Evolutionary conservation across 306 rosid genomes (phyloP).

Genomic region (Adenanthera pavonina): DNA sequence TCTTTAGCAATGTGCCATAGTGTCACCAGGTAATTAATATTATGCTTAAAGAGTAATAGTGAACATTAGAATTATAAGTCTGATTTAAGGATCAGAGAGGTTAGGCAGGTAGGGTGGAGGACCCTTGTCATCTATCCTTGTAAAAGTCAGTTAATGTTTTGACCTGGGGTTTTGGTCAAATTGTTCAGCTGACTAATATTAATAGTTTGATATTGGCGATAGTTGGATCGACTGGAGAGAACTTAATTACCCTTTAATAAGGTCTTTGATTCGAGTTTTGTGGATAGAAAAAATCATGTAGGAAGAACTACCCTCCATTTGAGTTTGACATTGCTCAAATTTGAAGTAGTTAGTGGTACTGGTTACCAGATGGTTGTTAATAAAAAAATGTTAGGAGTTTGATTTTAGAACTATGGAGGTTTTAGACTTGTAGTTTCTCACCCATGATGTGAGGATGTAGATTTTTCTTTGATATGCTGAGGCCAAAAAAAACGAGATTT

Average conservation of each 20-base stretch:
- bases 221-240: background rate
- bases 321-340: background rate
- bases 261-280: background rate
- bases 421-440: background rate
- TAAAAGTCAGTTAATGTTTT: background rate
- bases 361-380: background rate
- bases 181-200: background rate
- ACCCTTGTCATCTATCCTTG: too few relatives aligned
- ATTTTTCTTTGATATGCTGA: constrained; percentile 10
- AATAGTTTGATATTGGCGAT: background rate
- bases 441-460: background rate
- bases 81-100: background rate
- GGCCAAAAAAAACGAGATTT: background rate
- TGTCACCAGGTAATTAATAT: background rate
- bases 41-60: background rate
- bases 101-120: too few relatives aligned
- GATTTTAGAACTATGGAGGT: background rate
- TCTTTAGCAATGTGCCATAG: background rate
- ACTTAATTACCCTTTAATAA: background rate
- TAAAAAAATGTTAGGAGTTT: background rate
- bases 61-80: background rate
- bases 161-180: background rate
- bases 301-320: background rate
- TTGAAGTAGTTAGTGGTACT: background rate
- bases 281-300: background rate